Evolutionary conservation across 345 rosid species (phyloP), one percentile per base, ranked within the genome.

Genomic region (Firmiana major): DNA sequence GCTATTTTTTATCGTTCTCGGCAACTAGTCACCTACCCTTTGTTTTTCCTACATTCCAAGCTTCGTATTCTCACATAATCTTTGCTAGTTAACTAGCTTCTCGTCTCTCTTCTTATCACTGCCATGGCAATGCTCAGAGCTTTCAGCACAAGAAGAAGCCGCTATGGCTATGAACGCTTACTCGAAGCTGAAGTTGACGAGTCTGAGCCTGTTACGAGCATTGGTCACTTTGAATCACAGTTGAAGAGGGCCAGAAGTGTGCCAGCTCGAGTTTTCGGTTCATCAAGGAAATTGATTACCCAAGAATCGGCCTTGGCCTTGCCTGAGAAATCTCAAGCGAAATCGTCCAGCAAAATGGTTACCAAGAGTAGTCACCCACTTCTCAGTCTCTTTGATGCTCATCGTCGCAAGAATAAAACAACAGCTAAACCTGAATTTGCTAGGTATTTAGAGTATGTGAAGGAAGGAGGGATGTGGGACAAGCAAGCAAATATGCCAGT

Each of bases 381-480:
- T 1, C 53, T 93, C 49, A 85, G 89, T 74, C 85, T 92, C 45
- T 92, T 93, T 13, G 78, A 84, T 22, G n/a, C 45, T 9, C 82
- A 3, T 31, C 34, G 89, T 5, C 83, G 88, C 26, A 88, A 87
- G 84, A 92, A 86, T 90, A 87, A 80, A 64, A 63, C 91, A 11
- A 89, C 92, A 6, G 87, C 95, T 0, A 89, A 76, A 69, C 95
- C 95, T 1, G 95, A 94, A 63, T 86, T 87, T 12, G 81, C 89
- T 0, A 86, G 97, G 85, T 94, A 94, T 76, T 49, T 94, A 55
- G 86, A 89, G 81, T 94, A 92, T 57, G 83, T 92, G 10, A 92
- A 85, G 79, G 95, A 94, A 51, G 94, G 91, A 1, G 97, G 97
- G 28, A 75, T 78, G 36, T 93, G 98, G 94, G 92, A 90, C 83